Evolutionary conservation across 2,329 filamentous ascomycete genomes (phyloP).

Genomic region (Catunica adiposa): DNA sequence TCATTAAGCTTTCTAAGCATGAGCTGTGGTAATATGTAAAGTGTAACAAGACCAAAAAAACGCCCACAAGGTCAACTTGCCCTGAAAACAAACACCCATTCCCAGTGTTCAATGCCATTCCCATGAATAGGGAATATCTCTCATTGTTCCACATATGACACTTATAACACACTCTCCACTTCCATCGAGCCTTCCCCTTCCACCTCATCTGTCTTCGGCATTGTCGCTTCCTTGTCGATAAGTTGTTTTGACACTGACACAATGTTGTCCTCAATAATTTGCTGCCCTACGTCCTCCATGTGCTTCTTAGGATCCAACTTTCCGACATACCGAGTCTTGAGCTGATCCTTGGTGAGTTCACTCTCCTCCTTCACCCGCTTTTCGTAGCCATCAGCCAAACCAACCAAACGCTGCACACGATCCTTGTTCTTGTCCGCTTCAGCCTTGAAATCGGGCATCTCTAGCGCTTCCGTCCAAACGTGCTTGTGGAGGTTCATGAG

Average conservation of each 20-base stretch:
- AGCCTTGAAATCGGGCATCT: slow-evolving; percentile 88
- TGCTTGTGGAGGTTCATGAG: slow-evolving; percentile 99
- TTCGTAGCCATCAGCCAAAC: slow-evolving; percentile 87
- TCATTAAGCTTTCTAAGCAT: slow-evolving; percentile 8
- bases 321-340: slow-evolving; percentile 97
- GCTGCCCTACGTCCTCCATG: slow-evolving; percentile 86
- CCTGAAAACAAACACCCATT: not conserved
- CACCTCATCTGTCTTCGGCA: slow-evolving; percentile 52
- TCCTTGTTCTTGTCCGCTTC: slow-evolving; percentile 80
- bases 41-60: not conserved
- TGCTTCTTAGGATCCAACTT: slow-evolving; percentile 99
- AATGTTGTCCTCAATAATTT: slow-evolving; percentile 98
- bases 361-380: slow-evolving; percentile 98
- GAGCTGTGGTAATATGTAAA: not conserved
- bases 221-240: slow-evolving; percentile 97
- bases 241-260: slow-evolving; percentile 96
- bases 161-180: slow-evolving; percentile 41
- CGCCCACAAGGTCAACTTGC: not conserved
- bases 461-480: slow-evolving; percentile 91
- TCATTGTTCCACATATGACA: not conserved
- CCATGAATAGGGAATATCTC: not conserved
- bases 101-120: not conserved
- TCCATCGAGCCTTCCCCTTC: slow-evolving; percentile 49
- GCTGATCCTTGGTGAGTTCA: slow-evolving; percentile 87
- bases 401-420: slow-evolving; percentile 71